Conservation (phyloP, 108 stramenopile genomes). For the Nitzschia sp. region DNA sequence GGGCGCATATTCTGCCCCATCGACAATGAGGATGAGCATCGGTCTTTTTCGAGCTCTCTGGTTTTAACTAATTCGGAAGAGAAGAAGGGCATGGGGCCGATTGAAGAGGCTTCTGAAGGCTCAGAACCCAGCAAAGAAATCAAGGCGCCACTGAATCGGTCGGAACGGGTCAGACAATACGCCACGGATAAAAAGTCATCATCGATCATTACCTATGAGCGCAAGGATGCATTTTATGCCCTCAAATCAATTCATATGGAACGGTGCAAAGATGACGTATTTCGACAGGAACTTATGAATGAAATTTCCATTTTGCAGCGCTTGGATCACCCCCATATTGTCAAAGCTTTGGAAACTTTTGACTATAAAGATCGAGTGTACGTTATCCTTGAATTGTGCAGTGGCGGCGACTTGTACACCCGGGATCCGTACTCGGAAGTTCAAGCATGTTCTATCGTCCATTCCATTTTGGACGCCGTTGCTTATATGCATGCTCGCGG, state of each 20-base stretch:
- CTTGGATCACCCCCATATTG: slow-evolving; percentile 90
- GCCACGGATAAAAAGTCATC: slow-evolving; percentile 9
- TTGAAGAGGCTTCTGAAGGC: not conserved
- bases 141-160: not conserved
- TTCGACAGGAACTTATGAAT: slow-evolving; percentile 61
- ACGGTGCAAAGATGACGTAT: slow-evolving; percentile 38
- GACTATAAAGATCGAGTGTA: slow-evolving; percentile 47
- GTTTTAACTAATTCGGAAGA: not conserved
- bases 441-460: slow-evolving; percentile 56
- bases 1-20: not conserved
- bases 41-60: not conserved
- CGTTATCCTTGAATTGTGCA: slow-evolving; percentile 59
- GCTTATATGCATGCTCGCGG: slow-evolving; percentile 81
- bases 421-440: slow-evolving; percentile 83
- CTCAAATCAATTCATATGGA: slow-evolving; percentile 72
- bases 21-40: not conserved
- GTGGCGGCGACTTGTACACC: slow-evolving; percentile 79
- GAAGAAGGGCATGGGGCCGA: not conserved
- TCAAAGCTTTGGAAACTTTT: slow-evolving; percentile 75
- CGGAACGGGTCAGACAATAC: not conserved
- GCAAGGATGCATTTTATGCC: slow-evolving; percentile 46
- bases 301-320: slow-evolving; percentile 80
- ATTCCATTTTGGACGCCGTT: slow-evolving; percentile 57
- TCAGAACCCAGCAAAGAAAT: slow-evolving; percentile 1
- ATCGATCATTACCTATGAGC: slow-evolving; percentile 25